These are phyloP conservation scores for Annulohypoxylon maeteangense DNA, from an alignment of 495 filamentous ascomycete species.

Conservation along the genomic window DNA sequence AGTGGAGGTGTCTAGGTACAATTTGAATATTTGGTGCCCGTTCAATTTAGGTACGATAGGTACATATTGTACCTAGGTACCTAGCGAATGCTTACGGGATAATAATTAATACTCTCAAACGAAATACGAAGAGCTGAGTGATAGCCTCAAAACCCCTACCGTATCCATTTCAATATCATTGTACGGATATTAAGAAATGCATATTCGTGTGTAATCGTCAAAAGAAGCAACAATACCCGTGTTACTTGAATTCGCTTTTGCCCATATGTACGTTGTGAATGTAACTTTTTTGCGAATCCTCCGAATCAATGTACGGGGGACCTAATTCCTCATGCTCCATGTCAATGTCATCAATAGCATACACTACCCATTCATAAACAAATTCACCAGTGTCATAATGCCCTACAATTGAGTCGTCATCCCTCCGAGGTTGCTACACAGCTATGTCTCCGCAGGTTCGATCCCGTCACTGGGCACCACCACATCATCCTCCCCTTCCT, in stretches of 20 bases:
- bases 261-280: conserved; percentile 5
- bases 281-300: background rate
- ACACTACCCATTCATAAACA: background rate
- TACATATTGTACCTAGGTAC: background rate
- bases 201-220: background rate
- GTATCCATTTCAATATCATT: too few species aligned
- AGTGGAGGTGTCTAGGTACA: conserved; percentile 8
- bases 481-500: conserved; percentile 53
- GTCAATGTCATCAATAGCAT: background rate
- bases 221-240: background rate
- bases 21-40: conserved; percentile 1
- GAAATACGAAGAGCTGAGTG: background rate
- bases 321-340: conserved; percentile 14
- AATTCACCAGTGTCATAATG: conserved; percentile 11
- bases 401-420: background rate
- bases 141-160: too few species aligned
- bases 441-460: conserved; percentile 22
- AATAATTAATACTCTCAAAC: background rate
- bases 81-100: background rate
- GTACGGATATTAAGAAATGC: background rate
- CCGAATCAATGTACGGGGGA: background rate
- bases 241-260: background rate
- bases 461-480: conserved; percentile 7
- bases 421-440: background rate
- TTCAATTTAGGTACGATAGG: background rate